Base-by-base conservation (phyloP, 768 basidiomycete genomes). In the Paxillus rubicundulus region DNA sequence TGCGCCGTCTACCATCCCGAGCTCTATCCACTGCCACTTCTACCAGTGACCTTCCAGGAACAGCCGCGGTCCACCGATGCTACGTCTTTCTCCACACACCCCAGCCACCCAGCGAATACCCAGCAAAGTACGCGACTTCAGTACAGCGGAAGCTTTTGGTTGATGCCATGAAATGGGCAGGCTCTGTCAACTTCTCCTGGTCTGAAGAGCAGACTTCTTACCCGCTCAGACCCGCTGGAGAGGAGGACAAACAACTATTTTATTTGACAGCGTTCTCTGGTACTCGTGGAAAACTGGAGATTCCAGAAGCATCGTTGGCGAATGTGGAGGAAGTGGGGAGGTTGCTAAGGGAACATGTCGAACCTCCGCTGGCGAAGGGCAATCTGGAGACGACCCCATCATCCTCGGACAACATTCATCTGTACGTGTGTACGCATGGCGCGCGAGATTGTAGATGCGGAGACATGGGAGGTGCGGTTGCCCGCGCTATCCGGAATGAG, bases 391-490 rank as follows among this genome's bases (percentile, higher is more conserved):
- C 9, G 13, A 20, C 21, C 2, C 14, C 32, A 4, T 42, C 24
- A 24, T 18, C 36, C 24, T 50, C 51, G n/a, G 53, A 77, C 18
- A 58, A 64, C 39, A 51, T 76, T 42, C 64, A 75, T 57, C 55
- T 89, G 16, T 88, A 85, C 60, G 82, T 93, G 1, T 93, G 91
- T 64, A 91, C 89, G 4, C 91, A 93, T 63, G 82, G 81, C 5
- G 74, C 79, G 37, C 77, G 89, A 45, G 90, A 92, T 63, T 94
- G 90, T 69, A 77, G 90, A 5, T 92, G 91, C 56, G 86, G 86
- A 2, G 77, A 85, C 10, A 76, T 68, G 18, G 90, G 91, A 0
- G 76, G 77, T 3, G 73, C 70, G 10, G 77, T 92, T 7, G 80
- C 75, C 3, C 70, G 70, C 0, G 76, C 82, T 3, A 63, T 94